phyloP scores from a whole-genome alignment of 2,329 filamentous ascomycete species.

The Tolypocladium ophioglossoides region DNA sequence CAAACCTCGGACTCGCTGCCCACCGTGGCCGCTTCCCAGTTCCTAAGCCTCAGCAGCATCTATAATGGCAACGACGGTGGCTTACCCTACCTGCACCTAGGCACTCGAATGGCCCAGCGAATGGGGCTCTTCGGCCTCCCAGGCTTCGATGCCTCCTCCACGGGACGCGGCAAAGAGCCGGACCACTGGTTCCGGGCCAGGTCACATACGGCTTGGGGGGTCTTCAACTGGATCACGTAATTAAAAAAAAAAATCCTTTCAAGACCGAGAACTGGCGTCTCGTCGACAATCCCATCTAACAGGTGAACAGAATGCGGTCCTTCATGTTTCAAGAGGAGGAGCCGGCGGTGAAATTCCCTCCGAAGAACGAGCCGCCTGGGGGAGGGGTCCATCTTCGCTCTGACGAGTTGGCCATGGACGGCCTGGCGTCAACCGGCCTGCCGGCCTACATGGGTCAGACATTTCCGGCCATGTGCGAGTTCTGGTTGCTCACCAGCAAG shows the following conservation, averaged over 20 bases:
- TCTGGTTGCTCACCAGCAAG: not conserved
- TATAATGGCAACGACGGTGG: not conserved
- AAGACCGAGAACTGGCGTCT: not conserved
- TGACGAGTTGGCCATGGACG: too few relatives aligned
- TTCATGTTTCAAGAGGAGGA: not conserved
- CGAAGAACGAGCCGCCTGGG: not conserved
- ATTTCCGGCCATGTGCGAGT: not conserved
- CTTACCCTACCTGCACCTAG: not conserved
- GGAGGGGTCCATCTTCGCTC: too few relatives aligned
- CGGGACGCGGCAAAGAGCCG: not conserved
- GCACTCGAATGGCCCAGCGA: not conserved
- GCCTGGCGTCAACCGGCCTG: not conserved
- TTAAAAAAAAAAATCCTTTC: not conserved
- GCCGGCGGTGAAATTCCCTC: not conserved
- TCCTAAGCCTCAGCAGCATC: not conserved
- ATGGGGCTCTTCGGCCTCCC: not conserved
- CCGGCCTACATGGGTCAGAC: not conserved
- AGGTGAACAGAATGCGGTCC: not conserved
- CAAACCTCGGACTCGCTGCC: not conserved
- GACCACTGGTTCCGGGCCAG: not conserved
- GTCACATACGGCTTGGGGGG: not conserved
- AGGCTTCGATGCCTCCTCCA: not conserved
- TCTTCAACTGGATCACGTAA: not conserved
- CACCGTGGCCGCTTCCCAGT: conserved; percentile 1
- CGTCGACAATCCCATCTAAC: not conserved